These are phyloP conservation scores for Cyberlindnera euphorbiae DNA, from an alignment of 805 yeast genomes.

Conservation along the genomic window DNA sequence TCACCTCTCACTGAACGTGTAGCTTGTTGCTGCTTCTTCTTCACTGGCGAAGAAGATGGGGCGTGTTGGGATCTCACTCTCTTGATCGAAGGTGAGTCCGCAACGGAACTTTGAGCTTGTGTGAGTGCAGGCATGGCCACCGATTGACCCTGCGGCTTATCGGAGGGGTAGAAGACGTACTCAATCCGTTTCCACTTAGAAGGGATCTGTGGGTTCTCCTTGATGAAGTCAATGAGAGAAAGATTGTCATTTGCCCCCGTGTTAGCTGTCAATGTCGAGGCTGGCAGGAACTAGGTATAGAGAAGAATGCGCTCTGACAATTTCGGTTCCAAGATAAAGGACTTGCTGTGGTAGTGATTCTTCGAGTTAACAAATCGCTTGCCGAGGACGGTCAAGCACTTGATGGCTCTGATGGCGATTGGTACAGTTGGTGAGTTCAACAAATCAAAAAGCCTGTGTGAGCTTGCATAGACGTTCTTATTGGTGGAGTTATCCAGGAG, in stretches of 20 bases:
- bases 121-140: not conserved
- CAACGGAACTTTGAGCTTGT: constrained; percentile 4
- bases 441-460: constrained; percentile 54
- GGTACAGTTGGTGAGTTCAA: constrained; percentile 55
- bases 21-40: constrained; percentile 13
- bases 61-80: constrained; percentile 11
- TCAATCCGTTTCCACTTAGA: constrained; percentile 51
- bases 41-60: constrained; percentile 18
- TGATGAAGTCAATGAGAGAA: constrained; percentile 43
- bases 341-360: constrained; percentile 11
- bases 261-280: constrained; percentile 31
- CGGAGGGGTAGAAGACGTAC: constrained; percentile 43
- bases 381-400: constrained; percentile 53
- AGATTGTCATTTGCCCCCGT: constrained; percentile 34
- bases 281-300: constrained; percentile 53
- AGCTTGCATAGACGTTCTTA: constrained; percentile 62
- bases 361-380: constrained; percentile 52
- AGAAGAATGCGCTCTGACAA: constrained; percentile 29
- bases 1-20: constrained; percentile 19
- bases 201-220: constrained; percentile 43
- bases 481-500: constrained; percentile 67
- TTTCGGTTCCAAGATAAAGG: constrained; percentile 21
- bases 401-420: constrained; percentile 56
- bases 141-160: not conserved
- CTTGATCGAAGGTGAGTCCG: constrained; percentile 16